phyloP scores from a whole-genome alignment of 129 eudicot genomes.

The Logfia minima region DNA sequence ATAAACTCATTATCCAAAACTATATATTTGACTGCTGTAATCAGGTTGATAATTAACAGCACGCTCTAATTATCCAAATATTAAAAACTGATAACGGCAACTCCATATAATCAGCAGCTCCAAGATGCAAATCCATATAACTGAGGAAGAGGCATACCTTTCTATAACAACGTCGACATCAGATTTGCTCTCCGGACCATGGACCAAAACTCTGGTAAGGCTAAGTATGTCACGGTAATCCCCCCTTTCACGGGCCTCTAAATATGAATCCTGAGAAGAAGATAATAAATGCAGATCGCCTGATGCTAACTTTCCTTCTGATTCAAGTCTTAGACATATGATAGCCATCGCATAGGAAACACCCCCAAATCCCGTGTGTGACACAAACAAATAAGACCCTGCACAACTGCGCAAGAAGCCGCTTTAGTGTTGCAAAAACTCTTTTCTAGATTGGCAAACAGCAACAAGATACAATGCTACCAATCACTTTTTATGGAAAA shows the following conservation, averaged over 20 bases:
- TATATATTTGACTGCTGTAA: too few relatives aligned
- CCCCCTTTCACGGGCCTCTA: slow-evolving; percentile 72
- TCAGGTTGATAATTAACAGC: too few relatives aligned
- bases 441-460: not conserved
- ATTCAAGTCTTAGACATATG: slow-evolving; percentile 73
- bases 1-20: too few relatives aligned
- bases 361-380: slow-evolving; percentile 98
- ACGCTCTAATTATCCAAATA: too few relatives aligned
- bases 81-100: too few relatives aligned
- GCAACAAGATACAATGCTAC: not conserved
- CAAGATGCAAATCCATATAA: not conserved
- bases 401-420: slow-evolving; percentile 56
- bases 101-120: too few relatives aligned
- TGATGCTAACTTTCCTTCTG: slow-evolving; percentile 51
- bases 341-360: slow-evolving; percentile 97
- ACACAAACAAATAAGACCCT: slow-evolving; percentile 86
- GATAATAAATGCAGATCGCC: slow-evolving; percentile 23
- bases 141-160: slow-evolving; percentile 48
- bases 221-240: slow-evolving; percentile 93
- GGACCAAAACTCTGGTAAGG: slow-evolving; percentile 78
- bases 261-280: slow-evolving; percentile 39
- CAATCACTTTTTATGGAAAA: not conserved
- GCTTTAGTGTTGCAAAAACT: slow-evolving; percentile 17
- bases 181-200: slow-evolving; percentile 92
- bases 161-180: slow-evolving; percentile 77